phyloP scores from a whole-genome alignment of 2,329 filamentous ascomycete species.

The Penicillium concentricum region DNA sequence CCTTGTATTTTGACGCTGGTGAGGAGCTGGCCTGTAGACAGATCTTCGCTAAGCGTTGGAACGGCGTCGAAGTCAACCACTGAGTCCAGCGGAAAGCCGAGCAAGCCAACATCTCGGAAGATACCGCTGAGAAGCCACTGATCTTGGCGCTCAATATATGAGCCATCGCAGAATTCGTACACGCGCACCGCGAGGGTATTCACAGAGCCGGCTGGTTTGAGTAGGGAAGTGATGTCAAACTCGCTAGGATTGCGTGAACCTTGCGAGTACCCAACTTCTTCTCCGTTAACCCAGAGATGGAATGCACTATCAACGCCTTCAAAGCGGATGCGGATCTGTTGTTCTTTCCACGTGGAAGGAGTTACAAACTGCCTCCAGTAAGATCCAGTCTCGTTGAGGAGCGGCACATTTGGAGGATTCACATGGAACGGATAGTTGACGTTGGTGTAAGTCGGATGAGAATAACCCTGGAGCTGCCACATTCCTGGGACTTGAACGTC shows the following conservation, averaged over 20 bases:
- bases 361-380: constrained; percentile 59
- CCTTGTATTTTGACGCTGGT: constrained; percentile 56
- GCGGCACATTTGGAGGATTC: constrained; percentile 61
- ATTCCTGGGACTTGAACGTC: constrained; percentile 62
- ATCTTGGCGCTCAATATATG: constrained; percentile 68
- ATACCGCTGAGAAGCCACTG: constrained; percentile 69
- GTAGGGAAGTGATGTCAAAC: constrained; percentile 61
- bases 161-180: constrained; percentile 68
- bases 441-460: constrained; percentile 68
- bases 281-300: constrained; percentile 67
- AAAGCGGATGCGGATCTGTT: constrained; percentile 64
- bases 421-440: constrained; percentile 65
- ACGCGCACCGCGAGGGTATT: constrained; percentile 65
- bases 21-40: not conserved
- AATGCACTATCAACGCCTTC: constrained; percentile 72
- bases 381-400: constrained; percentile 64
- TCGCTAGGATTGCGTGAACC: constrained; percentile 68
- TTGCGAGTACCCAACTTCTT: constrained; percentile 65
- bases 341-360: constrained; percentile 49
- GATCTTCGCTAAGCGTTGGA: constrained; percentile 9
- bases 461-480: constrained; percentile 70
- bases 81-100: constrained; percentile 53
- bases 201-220: constrained; percentile 40
- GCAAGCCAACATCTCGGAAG: constrained; percentile 64
- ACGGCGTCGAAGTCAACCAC: constrained; percentile 54